phyloP scores from a whole-genome alignment of 2,329 filamentous ascomycete species.

The Colletotrichum sojae region DNA sequence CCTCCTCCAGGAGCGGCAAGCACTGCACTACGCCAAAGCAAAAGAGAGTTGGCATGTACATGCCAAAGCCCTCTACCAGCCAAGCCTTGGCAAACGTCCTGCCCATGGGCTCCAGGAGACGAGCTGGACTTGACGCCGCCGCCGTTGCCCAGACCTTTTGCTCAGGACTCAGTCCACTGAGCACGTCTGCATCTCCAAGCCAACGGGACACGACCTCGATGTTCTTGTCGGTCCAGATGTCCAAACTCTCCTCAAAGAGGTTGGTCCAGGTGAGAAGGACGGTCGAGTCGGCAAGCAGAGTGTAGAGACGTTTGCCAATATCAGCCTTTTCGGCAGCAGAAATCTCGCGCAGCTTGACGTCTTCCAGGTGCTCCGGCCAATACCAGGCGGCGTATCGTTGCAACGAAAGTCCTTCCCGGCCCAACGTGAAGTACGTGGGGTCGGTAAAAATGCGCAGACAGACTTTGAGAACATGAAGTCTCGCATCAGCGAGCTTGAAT shows the following conservation, averaged over 20 bases:
- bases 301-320: slow-evolving; percentile 51
- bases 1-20: slow-evolving; percentile 56
- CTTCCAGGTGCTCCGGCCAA: slow-evolving; percentile 59
- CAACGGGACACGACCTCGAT: slow-evolving; percentile 54
- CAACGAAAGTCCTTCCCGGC: slow-evolving; percentile 42
- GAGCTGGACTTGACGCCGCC: slow-evolving; percentile 45
- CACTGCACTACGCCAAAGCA: slow-evolving; percentile 61
- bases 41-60: slow-evolving; percentile 56
- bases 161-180: slow-evolving; percentile 48
- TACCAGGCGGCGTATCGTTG: slow-evolving; percentile 59
- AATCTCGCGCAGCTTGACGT: slow-evolving; percentile 49
- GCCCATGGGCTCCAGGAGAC: slow-evolving; percentile 55
- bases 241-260: slow-evolving; percentile 58
- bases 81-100: slow-evolving; percentile 56
- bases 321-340: slow-evolving; percentile 48
- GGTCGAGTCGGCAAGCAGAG: slow-evolving; percentile 54
- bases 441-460: slow-evolving; percentile 59
- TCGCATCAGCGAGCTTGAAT: slow-evolving; percentile 52
- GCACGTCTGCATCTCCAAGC: slow-evolving; percentile 52
- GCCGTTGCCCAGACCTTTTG: slow-evolving; percentile 50
- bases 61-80: slow-evolving; percentile 52
- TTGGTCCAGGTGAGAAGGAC: slow-evolving; percentile 58
- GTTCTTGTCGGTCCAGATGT: slow-evolving; percentile 57
- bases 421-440: slow-evolving; percentile 30
- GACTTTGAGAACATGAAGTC: slow-evolving; percentile 54